These are phyloP conservation scores for Cruciata laevipes DNA, from an alignment of 257 asterid species.

Conservation along the genomic window DNA sequence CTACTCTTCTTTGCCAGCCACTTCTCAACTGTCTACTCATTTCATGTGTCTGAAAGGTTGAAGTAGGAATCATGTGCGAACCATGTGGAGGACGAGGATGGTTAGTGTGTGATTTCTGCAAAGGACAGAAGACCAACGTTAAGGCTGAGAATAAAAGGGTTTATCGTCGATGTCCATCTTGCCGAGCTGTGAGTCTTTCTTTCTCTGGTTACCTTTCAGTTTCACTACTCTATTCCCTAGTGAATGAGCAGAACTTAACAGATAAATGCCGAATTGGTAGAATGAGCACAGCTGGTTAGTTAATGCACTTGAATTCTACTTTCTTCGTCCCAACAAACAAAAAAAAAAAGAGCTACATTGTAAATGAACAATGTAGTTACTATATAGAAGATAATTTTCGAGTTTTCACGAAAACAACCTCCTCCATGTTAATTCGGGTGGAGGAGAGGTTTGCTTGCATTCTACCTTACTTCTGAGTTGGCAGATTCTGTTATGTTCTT, in stretches of 20 bases:
- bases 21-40: slow-evolving; percentile 5
- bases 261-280: not conserved
- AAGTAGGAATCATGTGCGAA: slow-evolving; percentile 46
- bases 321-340: too few relatives aligned
- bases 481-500: not conserved
- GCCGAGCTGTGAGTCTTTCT: slow-evolving; percentile 63
- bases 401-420: not conserved
- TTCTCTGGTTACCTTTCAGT: not conserved
- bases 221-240: not conserved
- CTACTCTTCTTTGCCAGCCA: not conserved
- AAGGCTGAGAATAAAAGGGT: slow-evolving; percentile 48
- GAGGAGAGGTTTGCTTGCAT: not conserved
- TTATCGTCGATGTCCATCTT: slow-evolving; percentile 72
- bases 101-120: slow-evolving; percentile 67
- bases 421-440: not conserved
- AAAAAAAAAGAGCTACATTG: too few relatives aligned
- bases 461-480: too few relatives aligned
- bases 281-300: not conserved
- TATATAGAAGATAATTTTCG: too few relatives aligned
- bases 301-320: not conserved
- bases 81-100: slow-evolving; percentile 62
- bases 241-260: not conserved
- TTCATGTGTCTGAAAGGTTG: slow-evolving; percentile 31
- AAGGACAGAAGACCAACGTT: slow-evolving; percentile 72
- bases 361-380: too few relatives aligned